phyloP scores from a whole-genome alignment of 2,329 filamentous ascomycete genomes.

The Hymenoscyphus repandus region DNA sequence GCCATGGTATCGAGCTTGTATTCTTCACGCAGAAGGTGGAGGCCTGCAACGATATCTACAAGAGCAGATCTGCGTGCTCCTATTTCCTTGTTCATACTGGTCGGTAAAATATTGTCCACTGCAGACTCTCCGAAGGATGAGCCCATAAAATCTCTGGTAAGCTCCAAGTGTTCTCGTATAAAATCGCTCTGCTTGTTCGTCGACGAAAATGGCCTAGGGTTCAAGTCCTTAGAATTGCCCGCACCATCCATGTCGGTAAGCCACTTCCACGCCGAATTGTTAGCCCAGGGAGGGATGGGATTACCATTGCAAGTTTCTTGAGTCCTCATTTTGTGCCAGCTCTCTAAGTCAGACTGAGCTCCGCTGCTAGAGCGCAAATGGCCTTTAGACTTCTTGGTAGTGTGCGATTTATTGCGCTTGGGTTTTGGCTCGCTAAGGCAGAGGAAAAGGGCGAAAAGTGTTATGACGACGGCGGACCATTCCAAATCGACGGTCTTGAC shows the following conservation, averaged over 20 bases:
- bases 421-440: slow-evolving; percentile 43
- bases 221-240: slow-evolving; percentile 2
- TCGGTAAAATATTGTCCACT: slow-evolving; percentile 61
- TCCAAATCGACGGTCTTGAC: slow-evolving; percentile 49
- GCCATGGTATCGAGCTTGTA: slow-evolving; percentile 68
- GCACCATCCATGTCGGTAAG: slow-evolving; percentile 52
- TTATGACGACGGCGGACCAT: slow-evolving; percentile 63
- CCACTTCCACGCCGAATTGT: slow-evolving; percentile 66
- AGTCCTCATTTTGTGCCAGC: slow-evolving; percentile 43
- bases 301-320: slow-evolving; percentile 34
- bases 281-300: slow-evolving; percentile 49
- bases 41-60: slow-evolving; percentile 63
- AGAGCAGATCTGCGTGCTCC: slow-evolving; percentile 56
- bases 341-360: slow-evolving; percentile 33
- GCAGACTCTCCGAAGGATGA: slow-evolving; percentile 53
- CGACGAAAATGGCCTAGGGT: slow-evolving; percentile 9
- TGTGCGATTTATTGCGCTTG: slow-evolving; percentile 31
- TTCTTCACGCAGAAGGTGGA: slow-evolving; percentile 89
- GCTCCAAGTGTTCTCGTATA: slow-evolving; percentile 46
- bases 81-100: slow-evolving; percentile 44
- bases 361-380: slow-evolving; percentile 46
- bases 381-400: slow-evolving; percentile 35
- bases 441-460: slow-evolving; percentile 60
- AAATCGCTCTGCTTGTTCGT: slow-evolving; percentile 49
- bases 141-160: slow-evolving; percentile 61